Evolutionary conservation across 2,329 filamentous ascomycete species (phyloP).

Genomic region (Alternaria sp.): DNA sequence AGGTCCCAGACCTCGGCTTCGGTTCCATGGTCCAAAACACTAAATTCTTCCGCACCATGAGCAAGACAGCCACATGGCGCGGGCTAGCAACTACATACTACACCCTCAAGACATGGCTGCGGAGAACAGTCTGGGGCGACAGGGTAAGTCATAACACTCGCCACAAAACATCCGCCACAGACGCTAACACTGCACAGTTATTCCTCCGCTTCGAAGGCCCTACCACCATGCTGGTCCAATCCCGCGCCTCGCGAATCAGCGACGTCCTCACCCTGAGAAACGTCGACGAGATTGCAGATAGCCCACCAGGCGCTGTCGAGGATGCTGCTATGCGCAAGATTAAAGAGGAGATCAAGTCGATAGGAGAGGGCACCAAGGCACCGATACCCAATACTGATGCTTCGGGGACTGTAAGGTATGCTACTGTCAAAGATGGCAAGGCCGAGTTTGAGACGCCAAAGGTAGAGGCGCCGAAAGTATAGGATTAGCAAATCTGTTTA

Average conservation of each 20-base stretch:
- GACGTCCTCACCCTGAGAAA: conserved; percentile 82
- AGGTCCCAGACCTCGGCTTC: conserved; percentile 75
- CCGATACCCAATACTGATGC: conserved; percentile 27
- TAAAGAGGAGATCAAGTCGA: conserved; percentile 48
- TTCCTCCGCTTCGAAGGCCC: conserved; percentile 93
- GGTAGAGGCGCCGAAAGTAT: conserved; percentile 11
- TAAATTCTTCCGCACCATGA: conserved; percentile 77
- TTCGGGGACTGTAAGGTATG: conserved; percentile 33
- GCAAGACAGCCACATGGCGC: conserved; percentile 77
- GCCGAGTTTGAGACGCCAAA: conserved; percentile 34
- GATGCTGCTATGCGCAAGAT: conserved; percentile 58
- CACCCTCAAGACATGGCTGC: conserved; percentile 76
- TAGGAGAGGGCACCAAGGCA: conserved; percentile 30
- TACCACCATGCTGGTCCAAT: conserved; percentile 85
- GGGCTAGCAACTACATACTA: conserved; percentile 71
- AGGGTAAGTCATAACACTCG: conserved; percentile 59
- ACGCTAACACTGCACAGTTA: conserved; percentile 58
- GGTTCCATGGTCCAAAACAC: conserved; percentile 71
- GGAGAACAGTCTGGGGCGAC: conserved; percentile 92
- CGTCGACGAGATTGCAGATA: conserved; percentile 88
- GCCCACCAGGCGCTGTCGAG: conserved; percentile 75
- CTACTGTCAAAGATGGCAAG: conserved; percentile 41
- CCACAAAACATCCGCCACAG: neutral
- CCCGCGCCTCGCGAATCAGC: conserved; percentile 78
- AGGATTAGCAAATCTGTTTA: neutral